Conservation (phyloP, 495 filamentous ascomycete species). For the Penicillium lagena region DNA sequence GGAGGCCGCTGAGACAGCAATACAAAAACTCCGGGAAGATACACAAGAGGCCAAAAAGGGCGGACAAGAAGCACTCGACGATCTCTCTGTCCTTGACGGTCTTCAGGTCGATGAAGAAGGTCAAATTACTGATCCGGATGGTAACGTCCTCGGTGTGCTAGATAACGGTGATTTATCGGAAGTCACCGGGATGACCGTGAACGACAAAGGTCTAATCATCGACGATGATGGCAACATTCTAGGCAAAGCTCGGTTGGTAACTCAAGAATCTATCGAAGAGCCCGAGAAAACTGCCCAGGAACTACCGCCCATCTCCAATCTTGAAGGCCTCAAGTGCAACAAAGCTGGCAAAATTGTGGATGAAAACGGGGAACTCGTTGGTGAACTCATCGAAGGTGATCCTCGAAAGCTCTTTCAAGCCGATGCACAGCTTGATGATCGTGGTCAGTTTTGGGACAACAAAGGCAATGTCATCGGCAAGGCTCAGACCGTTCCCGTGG, state of each 20-base stretch:
- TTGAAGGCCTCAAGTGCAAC: constrained; percentile 56
- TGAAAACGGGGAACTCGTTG: constrained; percentile 42
- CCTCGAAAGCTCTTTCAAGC: constrained; percentile 49
- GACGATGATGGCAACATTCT: constrained; percentile 60
- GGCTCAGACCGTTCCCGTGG: constrained; percentile 51
- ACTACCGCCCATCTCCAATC: constrained; percentile 49
- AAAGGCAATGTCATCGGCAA: constrained; percentile 54
- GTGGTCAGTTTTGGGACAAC: constrained; percentile 59
- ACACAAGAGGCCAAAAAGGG: constrained; percentile 19
- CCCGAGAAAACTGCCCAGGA: constrained; percentile 23
- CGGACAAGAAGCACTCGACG: constrained; percentile 19
- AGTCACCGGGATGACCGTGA: constrained; percentile 52
- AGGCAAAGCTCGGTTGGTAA: constrained; percentile 44
- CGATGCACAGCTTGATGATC: constrained; percentile 49
- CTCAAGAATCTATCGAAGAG: constrained; percentile 22
- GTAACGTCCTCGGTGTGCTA: constrained; percentile 50
- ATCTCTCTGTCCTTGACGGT: constrained; percentile 48
- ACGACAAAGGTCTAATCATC: constrained; percentile 57
- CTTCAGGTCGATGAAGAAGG: constrained; percentile 51
- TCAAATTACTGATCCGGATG: constrained; percentile 46
- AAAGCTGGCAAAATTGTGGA: constrained; percentile 55
- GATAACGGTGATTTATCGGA: constrained; percentile 56
- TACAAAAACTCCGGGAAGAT: constrained; percentile 19
- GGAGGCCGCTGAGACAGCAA: constrained; percentile 10
- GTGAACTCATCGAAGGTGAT: constrained; percentile 55